Evolutionary conservation across 2,329 filamentous ascomycete species (phyloP), one percentile per base, ranked within the genome.

Genomic region (Sphaceloma murrayae): DNA sequence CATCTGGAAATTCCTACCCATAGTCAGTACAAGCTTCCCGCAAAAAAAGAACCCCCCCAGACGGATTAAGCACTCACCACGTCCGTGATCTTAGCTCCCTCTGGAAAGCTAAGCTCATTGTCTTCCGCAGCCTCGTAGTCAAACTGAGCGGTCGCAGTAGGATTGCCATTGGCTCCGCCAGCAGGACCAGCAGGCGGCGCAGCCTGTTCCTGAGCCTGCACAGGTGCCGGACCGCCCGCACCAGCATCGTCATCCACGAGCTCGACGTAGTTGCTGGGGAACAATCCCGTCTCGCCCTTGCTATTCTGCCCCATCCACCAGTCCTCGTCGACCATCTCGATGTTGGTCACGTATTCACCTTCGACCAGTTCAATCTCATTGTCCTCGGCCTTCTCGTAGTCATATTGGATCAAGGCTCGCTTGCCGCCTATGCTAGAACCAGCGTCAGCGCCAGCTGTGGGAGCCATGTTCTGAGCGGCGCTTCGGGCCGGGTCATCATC

Each of bases 221-320:
- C 58, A 11, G 65, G 60, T 17, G 67, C 61, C 14, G 70, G 60
- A 19, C 64, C 63, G 36, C 62, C 55, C 29, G 48, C 61, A 30
- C 53, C 58, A 26, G 60, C 62, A n/a, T 61, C 59, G 17, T 75
- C 80, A 27, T 82, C 80, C 26, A 91, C 71, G 16, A 94, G 63
- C 62, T 94, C 87, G 43, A 98, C 89, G 53, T 98, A 98, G 70
- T 95, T 96, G 67, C 85, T 91, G 4, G 91, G 91, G 72, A 98
- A 96, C 26, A 98, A 72, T 36, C 91, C 91, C 47, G 73, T 80
- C 63, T 95, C 86, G 54, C 91, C 91, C 49, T 71, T 73, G 16
- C 74, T 68, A 67, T 96, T 98, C 53, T 82, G 85, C 32, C 93
- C 91, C 75, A 94, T 83, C 91, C 91, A 98, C 91, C 91, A 98